Percentiles rank a stretch among this genome's conserved stretches.
These are phyloP conservation scores for Neolentinus lepideus DNA, from an alignment of 1,284 basidiomycete species.

Conservation along the genomic window DNA sequence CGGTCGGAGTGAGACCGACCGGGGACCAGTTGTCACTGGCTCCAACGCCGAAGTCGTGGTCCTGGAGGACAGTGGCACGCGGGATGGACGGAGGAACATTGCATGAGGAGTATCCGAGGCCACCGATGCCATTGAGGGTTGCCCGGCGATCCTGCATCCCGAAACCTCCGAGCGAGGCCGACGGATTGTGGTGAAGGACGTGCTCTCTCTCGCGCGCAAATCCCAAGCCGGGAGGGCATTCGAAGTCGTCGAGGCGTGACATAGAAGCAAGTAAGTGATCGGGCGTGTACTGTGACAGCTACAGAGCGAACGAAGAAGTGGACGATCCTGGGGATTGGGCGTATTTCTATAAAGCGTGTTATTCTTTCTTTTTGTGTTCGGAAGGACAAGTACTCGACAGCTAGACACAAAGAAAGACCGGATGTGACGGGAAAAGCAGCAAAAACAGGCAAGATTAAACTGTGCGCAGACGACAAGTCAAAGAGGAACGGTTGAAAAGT, in stretches of 20 bases:
- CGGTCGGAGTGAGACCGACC: background rate
- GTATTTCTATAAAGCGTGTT: background rate
- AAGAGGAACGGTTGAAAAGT: slow-evolving; percentile 20
- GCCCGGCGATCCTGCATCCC: background rate
- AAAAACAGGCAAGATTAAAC: slow-evolving; percentile 24
- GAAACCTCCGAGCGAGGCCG: slow-evolving; percentile 1
- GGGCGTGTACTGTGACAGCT: slow-evolving; percentile 23
- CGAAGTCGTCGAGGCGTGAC: slow-evolving; percentile 32
- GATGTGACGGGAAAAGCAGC: slow-evolving; percentile 15
- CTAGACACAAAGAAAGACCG: slow-evolving; percentile 14
- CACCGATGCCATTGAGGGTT: background rate
- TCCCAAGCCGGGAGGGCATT: slow-evolving; percentile 29
- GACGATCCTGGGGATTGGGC: background rate
- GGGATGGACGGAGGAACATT: background rate
- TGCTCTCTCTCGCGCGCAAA: slow-evolving; percentile 8
- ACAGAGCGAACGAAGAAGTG: slow-evolving; percentile 12
- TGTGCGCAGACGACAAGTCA: slow-evolving; percentile 28
- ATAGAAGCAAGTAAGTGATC: slow-evolving; percentile 15
- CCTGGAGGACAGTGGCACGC: background rate
- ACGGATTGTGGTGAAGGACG: background rate
- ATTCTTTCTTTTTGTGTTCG: background rate
- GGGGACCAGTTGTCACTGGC: background rate
- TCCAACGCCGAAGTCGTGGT: background rate
- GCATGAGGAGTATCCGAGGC: background rate
- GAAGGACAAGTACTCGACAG: background rate